These are phyloP conservation scores for Furcasterigmium sp. DNA, from an alignment of 2,329 filamentous ascomycete species.

Conservation along the genomic window DNA sequence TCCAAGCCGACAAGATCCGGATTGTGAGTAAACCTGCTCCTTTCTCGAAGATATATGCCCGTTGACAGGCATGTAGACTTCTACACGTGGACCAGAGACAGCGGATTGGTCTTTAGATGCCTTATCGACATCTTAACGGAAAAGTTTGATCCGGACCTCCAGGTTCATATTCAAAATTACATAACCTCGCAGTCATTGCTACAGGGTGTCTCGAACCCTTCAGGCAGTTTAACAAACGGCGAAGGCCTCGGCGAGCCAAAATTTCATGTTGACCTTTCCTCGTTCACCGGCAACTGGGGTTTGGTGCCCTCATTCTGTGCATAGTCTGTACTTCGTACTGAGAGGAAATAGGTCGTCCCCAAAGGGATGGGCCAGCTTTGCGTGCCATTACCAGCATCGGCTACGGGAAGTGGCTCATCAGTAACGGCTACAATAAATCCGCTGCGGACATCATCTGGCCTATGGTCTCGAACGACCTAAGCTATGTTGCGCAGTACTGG, in stretches of 20 bases:
- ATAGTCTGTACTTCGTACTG: not conserved
- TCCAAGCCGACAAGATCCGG: conserved; percentile 45
- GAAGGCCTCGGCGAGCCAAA: conserved; percentile 66
- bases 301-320: not conserved
- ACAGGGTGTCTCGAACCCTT: conserved; percentile 65
- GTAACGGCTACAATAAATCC: conserved; percentile 56
- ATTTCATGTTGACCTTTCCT: conserved; percentile 58
- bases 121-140: conserved; percentile 61
- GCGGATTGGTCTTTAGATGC: conserved; percentile 65
- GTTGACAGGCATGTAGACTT: conserved; percentile 49
- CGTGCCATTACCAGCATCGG: conserved; percentile 67
- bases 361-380: conserved; percentile 74
- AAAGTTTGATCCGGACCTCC: conserved; percentile 52
- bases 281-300: conserved; percentile 66
- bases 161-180: conserved; percentile 60
- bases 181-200: conserved; percentile 61
- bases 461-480: conserved; percentile 68
- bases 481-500: conserved; percentile 71
- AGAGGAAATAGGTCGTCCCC: conserved; percentile 53
- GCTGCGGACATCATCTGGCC: conserved; percentile 62
- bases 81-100: conserved; percentile 75
- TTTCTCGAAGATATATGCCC: no score
- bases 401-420: conserved; percentile 68
- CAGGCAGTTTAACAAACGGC: conserved; percentile 50
- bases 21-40: conserved; percentile 40